These are phyloP conservation scores for Epichloe gansuensis DNA, from an alignment of 2,329 filamentous ascomycete genomes.

Conservation along the genomic window DNA sequence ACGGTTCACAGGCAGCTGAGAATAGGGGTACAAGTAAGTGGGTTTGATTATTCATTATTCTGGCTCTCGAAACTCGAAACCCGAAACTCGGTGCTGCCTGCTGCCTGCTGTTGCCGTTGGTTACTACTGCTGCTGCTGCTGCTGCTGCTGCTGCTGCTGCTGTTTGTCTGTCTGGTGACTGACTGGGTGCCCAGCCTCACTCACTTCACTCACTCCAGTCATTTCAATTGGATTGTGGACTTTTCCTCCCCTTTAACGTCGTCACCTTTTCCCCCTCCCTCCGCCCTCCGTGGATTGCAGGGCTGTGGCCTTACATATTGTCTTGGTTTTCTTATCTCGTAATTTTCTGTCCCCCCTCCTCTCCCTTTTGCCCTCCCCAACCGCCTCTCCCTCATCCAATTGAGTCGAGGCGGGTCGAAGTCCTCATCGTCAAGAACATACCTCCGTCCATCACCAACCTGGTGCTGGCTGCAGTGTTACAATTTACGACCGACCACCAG, in stretches of 20 bases:
- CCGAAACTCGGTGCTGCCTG: too few relatives aligned
- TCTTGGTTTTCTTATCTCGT: neutral
- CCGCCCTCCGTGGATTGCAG: constrained; percentile 1
- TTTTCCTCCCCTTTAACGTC: constrained; percentile 1
- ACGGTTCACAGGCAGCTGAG: too few relatives aligned
- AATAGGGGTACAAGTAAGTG: too few relatives aligned
- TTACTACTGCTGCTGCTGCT: too few relatives aligned
- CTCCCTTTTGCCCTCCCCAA: too few relatives aligned
- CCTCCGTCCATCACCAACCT: neutral
- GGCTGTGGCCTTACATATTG: neutral
- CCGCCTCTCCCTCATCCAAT: neutral
- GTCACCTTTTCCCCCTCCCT: constrained; percentile 1
- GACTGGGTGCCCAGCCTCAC: too few relatives aligned
- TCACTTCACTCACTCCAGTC: too few relatives aligned
- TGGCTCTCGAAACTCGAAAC: too few relatives aligned
- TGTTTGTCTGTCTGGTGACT: too few relatives aligned
- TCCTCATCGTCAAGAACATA: neutral
- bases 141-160: too few relatives aligned
- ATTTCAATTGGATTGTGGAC: constrained; percentile 4
- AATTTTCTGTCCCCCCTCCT: neutral
- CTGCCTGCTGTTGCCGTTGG: too few relatives aligned
- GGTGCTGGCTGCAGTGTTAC: neutral
- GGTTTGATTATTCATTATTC: too few relatives aligned
- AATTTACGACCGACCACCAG: neutral
- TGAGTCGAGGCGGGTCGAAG: neutral